These are phyloP conservation scores for Heimioporus sp. DNA, from an alignment of 768 basidiomycete species.

Conservation along the genomic window DNA sequence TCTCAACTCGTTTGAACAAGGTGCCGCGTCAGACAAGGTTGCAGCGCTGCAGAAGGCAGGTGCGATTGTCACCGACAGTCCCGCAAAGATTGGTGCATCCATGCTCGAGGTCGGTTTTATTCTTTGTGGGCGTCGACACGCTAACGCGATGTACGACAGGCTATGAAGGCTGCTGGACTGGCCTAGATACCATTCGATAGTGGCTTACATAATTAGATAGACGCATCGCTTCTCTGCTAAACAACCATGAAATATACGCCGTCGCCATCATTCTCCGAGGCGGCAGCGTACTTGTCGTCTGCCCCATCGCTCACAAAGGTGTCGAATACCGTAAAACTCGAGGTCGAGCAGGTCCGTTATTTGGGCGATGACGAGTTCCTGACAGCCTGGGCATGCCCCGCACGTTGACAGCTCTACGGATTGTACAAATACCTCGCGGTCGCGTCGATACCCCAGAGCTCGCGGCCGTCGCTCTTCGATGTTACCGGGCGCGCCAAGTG, in stretches of 20 bases:
- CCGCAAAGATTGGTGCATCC: conserved; percentile 88
- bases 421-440: conserved; percentile 77
- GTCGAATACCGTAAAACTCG: conserved; percentile 66
- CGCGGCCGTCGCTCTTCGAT: conserved; percentile 76
- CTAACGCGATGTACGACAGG: conserved; percentile 41
- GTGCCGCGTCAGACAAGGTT: conserved; percentile 93
- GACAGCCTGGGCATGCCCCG: conserved; percentile 19
- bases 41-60: conserved; percentile 88
- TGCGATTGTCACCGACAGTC: conserved; percentile 90
- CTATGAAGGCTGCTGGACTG: conserved; percentile 76
- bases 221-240: background rate
- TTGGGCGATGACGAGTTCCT: conserved; percentile 13
- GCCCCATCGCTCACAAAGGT: conserved; percentile 52
- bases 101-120: conserved; percentile 76
- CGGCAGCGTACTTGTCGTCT: conserved; percentile 62
- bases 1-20: conserved; percentile 33
- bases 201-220: conserved; percentile 39
- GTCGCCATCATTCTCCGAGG: conserved; percentile 50
- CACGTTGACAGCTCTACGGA: conserved; percentile 68
- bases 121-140: background rate
- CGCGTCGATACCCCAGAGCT: conserved; percentile 48
- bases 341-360: conserved; percentile 49
- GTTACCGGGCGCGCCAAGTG: conserved; percentile 80
- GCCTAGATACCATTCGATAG: conserved; percentile 40
- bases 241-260: conserved; percentile 29